Base-by-base conservation (phyloP, 1,284 basidiomycete genomes). In the Volvariella surrecta region DNA sequence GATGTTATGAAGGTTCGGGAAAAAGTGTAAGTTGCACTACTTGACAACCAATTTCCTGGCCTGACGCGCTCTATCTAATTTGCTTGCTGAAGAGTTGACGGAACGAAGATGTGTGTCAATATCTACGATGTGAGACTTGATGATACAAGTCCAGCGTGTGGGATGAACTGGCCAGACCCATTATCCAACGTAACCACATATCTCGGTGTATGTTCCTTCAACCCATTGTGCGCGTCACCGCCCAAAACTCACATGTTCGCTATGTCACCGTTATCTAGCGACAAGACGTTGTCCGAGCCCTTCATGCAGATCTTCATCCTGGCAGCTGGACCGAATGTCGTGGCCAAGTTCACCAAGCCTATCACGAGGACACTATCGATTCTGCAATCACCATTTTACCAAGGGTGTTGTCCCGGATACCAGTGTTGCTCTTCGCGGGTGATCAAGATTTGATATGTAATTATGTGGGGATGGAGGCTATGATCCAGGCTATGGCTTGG, bases 131-230 rank as follows among this genome's bases (percentile, higher is more conserved):
- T 98, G 16, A 83, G 96, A 24, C 66, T 90, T 20, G 79, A 85
- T 44, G 96, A 99, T 59, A 74, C 73, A 10, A 69, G 62, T 38
- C 94, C 94, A n/a, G 83, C 80, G 2, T 99, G 95, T 61, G 95
- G 95, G 1, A 89, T 98, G 90, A 95, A 95, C 62, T 99, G 95
- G 95, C 95, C 95, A 3, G 82, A 84, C n/a, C 90, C 92, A 51
- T 75, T 99, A 18, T 61, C 70, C 7, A 79, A 84, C 39, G 73
- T 97, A 31, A 85, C 82, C 34, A 65, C 68, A 2, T 97, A 94
- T 58, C 76, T 99, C 10, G 77, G 74, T 19, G 91, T 93, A 59
- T 46, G 87, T 68, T 39, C 19, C 31, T 10, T 45, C 32, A 38
- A 22, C 31, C 18, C 39, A 21, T 21, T 39, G 34, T 35, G 28